Evolutionary conservation across 2,329 filamentous ascomycete genomes (phyloP).

Genomic region (Phoma sp.): DNA sequence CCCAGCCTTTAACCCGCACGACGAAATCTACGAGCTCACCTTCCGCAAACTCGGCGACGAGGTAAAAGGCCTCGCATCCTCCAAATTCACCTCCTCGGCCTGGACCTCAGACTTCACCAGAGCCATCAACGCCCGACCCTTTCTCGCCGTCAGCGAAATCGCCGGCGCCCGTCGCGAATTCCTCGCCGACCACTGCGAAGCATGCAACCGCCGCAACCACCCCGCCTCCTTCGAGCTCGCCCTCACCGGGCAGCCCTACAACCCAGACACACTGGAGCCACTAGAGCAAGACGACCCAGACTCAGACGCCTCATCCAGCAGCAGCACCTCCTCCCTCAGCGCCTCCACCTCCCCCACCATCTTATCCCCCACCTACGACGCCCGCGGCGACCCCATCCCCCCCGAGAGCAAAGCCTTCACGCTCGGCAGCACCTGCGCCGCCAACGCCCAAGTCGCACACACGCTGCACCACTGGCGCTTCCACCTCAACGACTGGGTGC

Average conservation of each 20-base stretch:
- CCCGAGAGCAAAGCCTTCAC: slow-evolving; percentile 39
- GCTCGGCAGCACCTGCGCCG: slow-evolving; percentile 57
- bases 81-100: slow-evolving; percentile 73
- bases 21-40: slow-evolving; percentile 70
- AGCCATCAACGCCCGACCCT: slow-evolving; percentile 69
- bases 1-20: slow-evolving; percentile 68
- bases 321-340: slow-evolving; percentile 32
- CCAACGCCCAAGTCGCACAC: slow-evolving; percentile 73
- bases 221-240: slow-evolving; percentile 69
- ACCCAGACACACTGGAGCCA: slow-evolving; percentile 69
- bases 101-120: slow-evolving; percentile 73
- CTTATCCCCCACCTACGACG: slow-evolving; percentile 35
- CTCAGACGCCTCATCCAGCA: too few species aligned
- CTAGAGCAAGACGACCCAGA: slow-evolving; percentile 52
- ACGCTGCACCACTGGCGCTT: slow-evolving; percentile 77
- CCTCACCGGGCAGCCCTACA: slow-evolving; percentile 71
- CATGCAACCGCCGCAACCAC: slow-evolving; percentile 73
- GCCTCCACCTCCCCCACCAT: slow-evolving; percentile 32
- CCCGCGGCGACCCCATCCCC: slow-evolving; percentile 35
- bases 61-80: slow-evolving; percentile 69
- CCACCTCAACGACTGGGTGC: slow-evolving; percentile 74
- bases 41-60: slow-evolving; percentile 77
- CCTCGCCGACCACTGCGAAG: slow-evolving; percentile 62
- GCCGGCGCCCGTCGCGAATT: slow-evolving; percentile 15
- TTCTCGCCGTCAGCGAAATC: slow-evolving; percentile 52